These are phyloP conservation scores for Phytophthora sansomeana DNA, from an alignment of 352 stramenopile species.

Conservation along the genomic window DNA sequence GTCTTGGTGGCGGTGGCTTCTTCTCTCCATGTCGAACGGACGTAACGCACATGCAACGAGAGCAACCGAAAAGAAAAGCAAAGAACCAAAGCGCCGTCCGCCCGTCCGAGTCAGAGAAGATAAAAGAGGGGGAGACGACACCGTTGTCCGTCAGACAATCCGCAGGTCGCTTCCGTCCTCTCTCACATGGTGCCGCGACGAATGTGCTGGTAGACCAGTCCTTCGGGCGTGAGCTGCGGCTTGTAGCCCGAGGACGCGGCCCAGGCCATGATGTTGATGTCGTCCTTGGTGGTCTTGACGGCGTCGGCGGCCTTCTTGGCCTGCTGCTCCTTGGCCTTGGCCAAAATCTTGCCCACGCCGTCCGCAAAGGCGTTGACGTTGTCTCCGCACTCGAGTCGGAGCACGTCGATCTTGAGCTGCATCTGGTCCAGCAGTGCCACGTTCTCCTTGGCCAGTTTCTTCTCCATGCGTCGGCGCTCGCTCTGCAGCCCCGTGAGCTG, in stretches of 20 bases:
- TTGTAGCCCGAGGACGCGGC: conserved; percentile 37
- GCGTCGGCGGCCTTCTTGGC: conserved; percentile 55
- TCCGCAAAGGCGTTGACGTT: conserved; percentile 72
- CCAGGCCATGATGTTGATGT: conserved; percentile 63
- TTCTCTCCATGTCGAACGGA: conserved; percentile 12
- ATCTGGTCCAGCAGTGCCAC: conserved; percentile 74
- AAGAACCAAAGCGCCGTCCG: conserved; percentile 25
- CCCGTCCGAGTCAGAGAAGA: conserved; percentile 7
- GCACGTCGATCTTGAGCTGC: conserved; percentile 64
- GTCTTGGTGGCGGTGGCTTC: conserved; percentile 9
- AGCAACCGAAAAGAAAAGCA: conserved; percentile 25
- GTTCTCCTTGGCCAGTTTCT: conserved; percentile 80
- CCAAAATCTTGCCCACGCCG: conserved; percentile 54
- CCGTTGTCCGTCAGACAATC: conserved; percentile 1
- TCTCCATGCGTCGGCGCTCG: conserved; percentile 80
- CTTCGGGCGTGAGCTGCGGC: conserved; percentile 54
- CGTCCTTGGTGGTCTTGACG: conserved; percentile 65
- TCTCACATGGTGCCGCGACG: conserved; percentile 80
- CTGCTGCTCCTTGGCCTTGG: conserved; percentile 67
- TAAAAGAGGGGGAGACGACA: conserved; percentile 6
- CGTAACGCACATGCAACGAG: conserved; percentile 21
- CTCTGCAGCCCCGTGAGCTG: conserved; percentile 70
- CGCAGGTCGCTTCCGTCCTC: not conserved
- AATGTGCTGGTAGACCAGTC: conserved; percentile 74
- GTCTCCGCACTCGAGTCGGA: conserved; percentile 61